Conservation (phyloP, 139 green algal species). For the Tetradesmus lagerheimii region DNA sequence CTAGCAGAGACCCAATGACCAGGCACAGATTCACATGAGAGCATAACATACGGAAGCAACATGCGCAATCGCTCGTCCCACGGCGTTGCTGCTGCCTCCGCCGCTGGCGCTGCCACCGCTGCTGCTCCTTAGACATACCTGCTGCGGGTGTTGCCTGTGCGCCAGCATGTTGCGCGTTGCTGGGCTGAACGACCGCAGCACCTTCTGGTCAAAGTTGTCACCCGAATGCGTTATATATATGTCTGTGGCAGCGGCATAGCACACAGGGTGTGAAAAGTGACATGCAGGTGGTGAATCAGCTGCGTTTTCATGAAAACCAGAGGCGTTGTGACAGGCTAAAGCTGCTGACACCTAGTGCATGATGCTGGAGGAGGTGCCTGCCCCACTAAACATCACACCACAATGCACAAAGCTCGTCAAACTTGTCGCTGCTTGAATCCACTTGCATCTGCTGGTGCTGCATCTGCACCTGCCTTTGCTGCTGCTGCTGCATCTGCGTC, state of each 20-base stretch:
- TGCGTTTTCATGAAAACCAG: too few species aligned
- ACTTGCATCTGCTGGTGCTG: not conserved
- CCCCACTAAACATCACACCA: not conserved
- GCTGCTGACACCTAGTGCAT: too few species aligned
- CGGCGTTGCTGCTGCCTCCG: not conserved
- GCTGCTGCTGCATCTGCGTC: not conserved
- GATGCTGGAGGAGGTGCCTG: not conserved
- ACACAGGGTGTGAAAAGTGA: not conserved
- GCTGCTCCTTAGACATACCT: not conserved
- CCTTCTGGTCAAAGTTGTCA: conserved; percentile 4
- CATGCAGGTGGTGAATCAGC: too few species aligned
- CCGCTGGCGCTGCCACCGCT: not conserved
- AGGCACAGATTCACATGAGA: too few species aligned
- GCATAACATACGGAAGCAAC: not conserved
- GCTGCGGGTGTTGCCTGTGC: conserved; percentile 38
- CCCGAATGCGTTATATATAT: conserved; percentile 39
- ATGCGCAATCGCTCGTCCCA: too few species aligned
- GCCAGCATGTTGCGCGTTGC: conserved; percentile 28
- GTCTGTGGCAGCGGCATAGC: not conserved
- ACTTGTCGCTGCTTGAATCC: too few species aligned
- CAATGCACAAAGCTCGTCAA: too few species aligned
- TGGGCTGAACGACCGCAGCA: not conserved
- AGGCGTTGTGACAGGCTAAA: too few species aligned
- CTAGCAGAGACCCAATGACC: too few species aligned
- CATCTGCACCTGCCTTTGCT: not conserved